Evolutionary conservation across 1,284 basidiomycete genomes (phyloP).

Genomic region (Taiwanofungus camphoratus): DNA sequence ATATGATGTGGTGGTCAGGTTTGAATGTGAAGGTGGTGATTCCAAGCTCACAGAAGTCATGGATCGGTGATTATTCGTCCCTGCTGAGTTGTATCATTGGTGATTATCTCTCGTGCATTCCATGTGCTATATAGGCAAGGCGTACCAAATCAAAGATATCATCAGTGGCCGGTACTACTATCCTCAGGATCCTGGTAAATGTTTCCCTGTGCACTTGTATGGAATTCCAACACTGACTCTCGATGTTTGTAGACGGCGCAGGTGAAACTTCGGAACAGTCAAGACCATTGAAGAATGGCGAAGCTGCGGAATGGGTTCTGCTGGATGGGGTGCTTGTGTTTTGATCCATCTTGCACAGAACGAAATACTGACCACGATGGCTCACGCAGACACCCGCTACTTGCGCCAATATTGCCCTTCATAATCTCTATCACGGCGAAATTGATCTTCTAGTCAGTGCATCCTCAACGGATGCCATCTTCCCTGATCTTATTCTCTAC

Average conservation of each 20-base stretch:
- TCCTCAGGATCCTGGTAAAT: constrained; percentile 54
- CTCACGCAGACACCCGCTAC: constrained; percentile 82
- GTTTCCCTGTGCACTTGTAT: neutral
- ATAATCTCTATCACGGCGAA: constrained; percentile 79
- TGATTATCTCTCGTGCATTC: no score
- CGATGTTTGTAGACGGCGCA: constrained; percentile 46
- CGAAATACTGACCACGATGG: no score
- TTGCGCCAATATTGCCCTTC: constrained; percentile 83
- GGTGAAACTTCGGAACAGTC: constrained; percentile 64
- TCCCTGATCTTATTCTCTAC: neutral
- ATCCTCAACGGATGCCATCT: no score
- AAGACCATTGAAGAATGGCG: constrained; percentile 66
- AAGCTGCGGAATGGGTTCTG: constrained; percentile 85
- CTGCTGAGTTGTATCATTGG: no score
- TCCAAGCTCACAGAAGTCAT: constrained; percentile 84
- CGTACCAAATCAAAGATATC: constrained; percentile 79
- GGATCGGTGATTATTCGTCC: constrained; percentile 79
- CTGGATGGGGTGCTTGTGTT: constrained; percentile 80
- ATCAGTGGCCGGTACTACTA: constrained; percentile 80
- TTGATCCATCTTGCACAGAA: no score
- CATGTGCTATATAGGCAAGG: constrained; percentile 52
- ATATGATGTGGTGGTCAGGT: constrained; percentile 33
- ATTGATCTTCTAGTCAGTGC: constrained; percentile 81
- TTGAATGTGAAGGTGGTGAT: constrained; percentile 89
- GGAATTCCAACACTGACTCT: neutral